Conservation (phyloP, 1,284 basidiomycete genomes). For the Malassezia obtusa region DNA sequence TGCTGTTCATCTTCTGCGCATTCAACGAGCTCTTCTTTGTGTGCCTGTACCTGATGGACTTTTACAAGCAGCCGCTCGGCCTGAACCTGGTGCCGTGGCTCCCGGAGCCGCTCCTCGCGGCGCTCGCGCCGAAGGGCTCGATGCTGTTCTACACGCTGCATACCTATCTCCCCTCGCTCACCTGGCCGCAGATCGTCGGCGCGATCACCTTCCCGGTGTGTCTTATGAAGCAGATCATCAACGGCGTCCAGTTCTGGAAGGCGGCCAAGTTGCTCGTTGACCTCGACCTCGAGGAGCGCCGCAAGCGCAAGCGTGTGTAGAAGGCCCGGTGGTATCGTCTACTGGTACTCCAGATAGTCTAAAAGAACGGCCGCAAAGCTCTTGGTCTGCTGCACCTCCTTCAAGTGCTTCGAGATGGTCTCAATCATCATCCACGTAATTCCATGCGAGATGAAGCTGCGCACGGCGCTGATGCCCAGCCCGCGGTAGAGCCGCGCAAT, state of each 20-base stretch:
- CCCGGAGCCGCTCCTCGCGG: slow-evolving; percentile 16
- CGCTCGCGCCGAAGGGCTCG: slow-evolving; percentile 1
- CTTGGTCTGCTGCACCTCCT: not conserved
- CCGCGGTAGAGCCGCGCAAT: slow-evolving; percentile 44
- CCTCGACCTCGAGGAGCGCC: slow-evolving; percentile 33
- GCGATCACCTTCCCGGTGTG: slow-evolving; percentile 63
- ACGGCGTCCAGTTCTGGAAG: slow-evolving; percentile 95
- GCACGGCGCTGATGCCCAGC: slow-evolving; percentile 38
- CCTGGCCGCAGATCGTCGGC: slow-evolving; percentile 74
- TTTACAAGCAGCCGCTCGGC: slow-evolving; percentile 53
- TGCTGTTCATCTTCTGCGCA: slow-evolving; percentile 87
- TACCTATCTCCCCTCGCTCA: slow-evolving; percentile 51
- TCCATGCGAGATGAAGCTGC: slow-evolving; percentile 46
- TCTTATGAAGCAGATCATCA: slow-evolving; percentile 81
- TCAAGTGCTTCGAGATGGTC: slow-evolving; percentile 21
- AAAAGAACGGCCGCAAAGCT: not conserved
- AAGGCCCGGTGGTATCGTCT: slow-evolving; percentile 2
- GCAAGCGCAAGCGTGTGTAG: not conserved
- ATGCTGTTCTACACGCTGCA: slow-evolving; percentile 4
- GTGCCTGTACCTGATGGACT: slow-evolving; percentile 85
- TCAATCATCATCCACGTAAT: slow-evolving; percentile 47
- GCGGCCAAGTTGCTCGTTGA: slow-evolving; percentile 68
- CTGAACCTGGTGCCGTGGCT: slow-evolving; percentile 27
- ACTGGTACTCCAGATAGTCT: slow-evolving; percentile 17
- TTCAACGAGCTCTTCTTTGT: slow-evolving; percentile 96